A percentile compares a stretch with the other conserved stretches of the same genome.
These are phyloP conservation scores for Brasenia schreberi DNA, from an alignment of 164 flowering plant species.

Conservation along the genomic window DNA sequence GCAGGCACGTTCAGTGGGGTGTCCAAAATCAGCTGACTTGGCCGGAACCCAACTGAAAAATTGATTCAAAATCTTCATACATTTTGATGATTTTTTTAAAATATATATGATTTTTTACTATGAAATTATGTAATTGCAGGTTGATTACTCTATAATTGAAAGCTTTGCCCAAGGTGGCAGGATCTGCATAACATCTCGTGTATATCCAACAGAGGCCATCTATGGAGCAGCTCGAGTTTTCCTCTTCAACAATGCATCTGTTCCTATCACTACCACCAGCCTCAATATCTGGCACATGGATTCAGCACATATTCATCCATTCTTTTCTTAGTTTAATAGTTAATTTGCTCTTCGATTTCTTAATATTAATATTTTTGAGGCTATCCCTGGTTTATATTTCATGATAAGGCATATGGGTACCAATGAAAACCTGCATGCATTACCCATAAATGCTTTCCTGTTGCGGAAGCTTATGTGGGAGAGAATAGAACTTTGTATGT, in stretches of 20 bases:
- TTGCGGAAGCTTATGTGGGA: too few species aligned
- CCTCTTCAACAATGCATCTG: conserved; percentile 76
- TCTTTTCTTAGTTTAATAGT: conserved; percentile 11
- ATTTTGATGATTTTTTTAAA: too few species aligned
- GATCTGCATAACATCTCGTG: conserved; percentile 57
- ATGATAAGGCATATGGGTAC: too few species aligned
- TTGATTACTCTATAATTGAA: conserved; percentile 76
- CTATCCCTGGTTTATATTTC: neutral
- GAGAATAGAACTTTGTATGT: too few species aligned
- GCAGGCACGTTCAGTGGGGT: too few species aligned
- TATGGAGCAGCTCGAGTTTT: conserved; percentile 42
- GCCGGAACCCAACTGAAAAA: too few species aligned
- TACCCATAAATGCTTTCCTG: too few species aligned
- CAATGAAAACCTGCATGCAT: too few species aligned
- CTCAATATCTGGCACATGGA: conserved; percentile 60
- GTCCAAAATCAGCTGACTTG: too few species aligned
- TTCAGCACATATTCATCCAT: conserved; percentile 47
- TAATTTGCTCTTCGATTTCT: neutral
- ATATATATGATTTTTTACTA: too few species aligned
- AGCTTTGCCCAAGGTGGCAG: conserved; percentile 88
- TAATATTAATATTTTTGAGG: neutral
- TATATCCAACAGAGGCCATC: conserved; percentile 71
- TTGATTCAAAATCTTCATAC: too few species aligned
- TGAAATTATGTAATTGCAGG: conserved; percentile 15
- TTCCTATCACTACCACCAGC: conserved; percentile 36